phyloP scores from a whole-genome alignment of 495 filamentous ascomycete genomes.

The Neurospora sp. region DNA sequence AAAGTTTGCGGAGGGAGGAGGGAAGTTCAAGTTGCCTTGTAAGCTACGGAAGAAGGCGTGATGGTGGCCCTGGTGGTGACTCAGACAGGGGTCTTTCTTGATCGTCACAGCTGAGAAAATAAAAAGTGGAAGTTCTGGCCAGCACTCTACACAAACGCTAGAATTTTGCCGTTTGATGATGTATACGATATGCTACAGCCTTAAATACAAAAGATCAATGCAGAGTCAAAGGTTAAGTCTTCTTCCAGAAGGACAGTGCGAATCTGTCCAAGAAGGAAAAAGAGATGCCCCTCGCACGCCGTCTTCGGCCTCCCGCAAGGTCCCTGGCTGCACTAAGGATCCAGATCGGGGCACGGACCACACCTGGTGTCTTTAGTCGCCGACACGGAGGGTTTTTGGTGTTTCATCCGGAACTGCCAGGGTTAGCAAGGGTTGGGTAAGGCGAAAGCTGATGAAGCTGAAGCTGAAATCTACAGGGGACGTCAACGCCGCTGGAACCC shows the following conservation, averaged over 20 bases:
- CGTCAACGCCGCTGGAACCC: background rate
- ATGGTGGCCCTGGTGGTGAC: background rate
- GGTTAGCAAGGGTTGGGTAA: background rate
- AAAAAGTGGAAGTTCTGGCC: background rate
- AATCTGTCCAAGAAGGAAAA: background rate
- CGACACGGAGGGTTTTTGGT: background rate
- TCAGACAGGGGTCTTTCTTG: background rate
- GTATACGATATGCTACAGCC: background rate
- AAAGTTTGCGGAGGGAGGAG: background rate
- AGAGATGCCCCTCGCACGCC: slow-evolving; percentile 11
- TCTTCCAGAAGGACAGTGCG: background rate
- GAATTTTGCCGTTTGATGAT: background rate
- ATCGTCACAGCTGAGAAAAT: background rate
- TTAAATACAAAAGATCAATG: background rate
- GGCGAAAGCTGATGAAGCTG: background rate
- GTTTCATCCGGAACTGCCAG: background rate
- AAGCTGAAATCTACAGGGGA: background rate
- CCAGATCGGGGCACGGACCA: background rate
- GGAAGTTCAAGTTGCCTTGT: background rate
- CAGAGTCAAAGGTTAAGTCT: background rate
- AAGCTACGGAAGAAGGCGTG: background rate
- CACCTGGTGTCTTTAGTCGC: background rate
- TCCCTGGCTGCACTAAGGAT: background rate
- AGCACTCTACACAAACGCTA: background rate
- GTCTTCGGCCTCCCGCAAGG: slow-evolving; percentile 4